Base-by-base conservation (phyloP, 1,284 basidiomycete species). In the Apiotrichum akiyoshidainum region DNA sequence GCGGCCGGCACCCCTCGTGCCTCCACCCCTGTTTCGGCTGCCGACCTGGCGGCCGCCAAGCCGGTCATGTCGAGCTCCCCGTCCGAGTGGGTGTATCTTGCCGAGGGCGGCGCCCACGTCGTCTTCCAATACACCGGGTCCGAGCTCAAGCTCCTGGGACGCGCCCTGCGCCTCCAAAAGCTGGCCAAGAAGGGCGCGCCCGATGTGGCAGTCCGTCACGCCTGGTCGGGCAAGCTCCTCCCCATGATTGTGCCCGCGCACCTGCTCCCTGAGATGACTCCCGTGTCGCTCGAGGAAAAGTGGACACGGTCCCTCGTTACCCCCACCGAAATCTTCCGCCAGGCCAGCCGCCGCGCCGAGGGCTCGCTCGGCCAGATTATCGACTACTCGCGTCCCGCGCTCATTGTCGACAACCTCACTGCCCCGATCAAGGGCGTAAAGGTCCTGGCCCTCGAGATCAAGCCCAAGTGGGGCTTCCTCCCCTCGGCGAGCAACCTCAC, bases 401-500 rank as follows among this genome's bases (percentile, higher is more conserved):
- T 71, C 39, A 58, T 80, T 26, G 71, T 79, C 62, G 68, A 73
- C 45, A 86, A 92, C 77, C 82, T 90, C 35, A 82, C 89, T 14
- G 84, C 85, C 13, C 80, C 17, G 50, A 51, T 52, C 22, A 51
- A 45, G 17, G 60, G 58, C 19, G 53, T 65, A 31, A 64, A 53
- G 46, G 63, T 71, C 37, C 77, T 90, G 51, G 84, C 87, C 7
- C 82, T 93, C 12, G 92, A 95, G 78, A 90, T 95, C 77, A 95
- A 96, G 92, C 92, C 92, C 46, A 96, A 96, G 80, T 96, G 92
- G 92, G 91, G 86, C 4, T 95, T 96, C 76, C 76, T 95, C 34
- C 91, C 92, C 8, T 80, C 80, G 31, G 54, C 65, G 63, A 82
- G 17, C 65, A 71, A 12, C 81, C 86, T 77, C 79, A 89, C 49